Base-by-base conservation (phyloP, 805 yeast species). In the Candida piceae region DNA sequence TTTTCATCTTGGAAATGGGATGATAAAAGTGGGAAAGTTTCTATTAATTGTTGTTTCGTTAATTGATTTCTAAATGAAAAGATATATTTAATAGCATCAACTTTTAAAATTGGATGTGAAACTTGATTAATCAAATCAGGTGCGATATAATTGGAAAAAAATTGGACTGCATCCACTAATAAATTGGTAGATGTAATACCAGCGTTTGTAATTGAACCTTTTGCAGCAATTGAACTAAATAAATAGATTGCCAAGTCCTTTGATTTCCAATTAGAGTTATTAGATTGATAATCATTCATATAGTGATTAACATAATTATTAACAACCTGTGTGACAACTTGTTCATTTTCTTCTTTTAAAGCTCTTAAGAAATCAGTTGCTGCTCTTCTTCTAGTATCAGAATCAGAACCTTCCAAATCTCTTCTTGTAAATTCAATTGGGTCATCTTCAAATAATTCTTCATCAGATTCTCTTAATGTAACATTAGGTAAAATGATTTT, bases 361-460 rank as follows among this genome's bases (percentile, higher is more conserved):
- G 87, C 95, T 44, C 94, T 76, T 48, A 93, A 66, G 53, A 93
- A 88, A 52, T 87, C 97, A 2, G 95, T 85, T n/a, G 97, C 80
- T 0, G 96, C 79, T 49, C 94, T 78, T 60, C 97, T 74, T 61
- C 99, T 76, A 1, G 96, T 82, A 54, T 89, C 97, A 11, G 83
- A 75, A 57, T 90, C 97, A 0, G 95, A 80, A 5, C 97, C 97
- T 62, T 94, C 98, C 31, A 94, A 68, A 60, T 93, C 98, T 43
- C 95, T 74, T 53, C 97, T 75, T 16, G 89, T 89, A 56, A 72
- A 93, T 52, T 86, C 94, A 37, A 93, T 82, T 25, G 98, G 98
- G 56, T 93, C 98, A 62, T 93, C 98, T 61, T 93, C 98, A 59
- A 93, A 90, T 43, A 81, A 61, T 60, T 94, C 98, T 52, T 86